Evolutionary conservation across 2,329 filamentous ascomycete genomes (phyloP), one percentile per base, ranked within the genome.

Genomic region (Cryoendolithus antarcticus): DNA sequence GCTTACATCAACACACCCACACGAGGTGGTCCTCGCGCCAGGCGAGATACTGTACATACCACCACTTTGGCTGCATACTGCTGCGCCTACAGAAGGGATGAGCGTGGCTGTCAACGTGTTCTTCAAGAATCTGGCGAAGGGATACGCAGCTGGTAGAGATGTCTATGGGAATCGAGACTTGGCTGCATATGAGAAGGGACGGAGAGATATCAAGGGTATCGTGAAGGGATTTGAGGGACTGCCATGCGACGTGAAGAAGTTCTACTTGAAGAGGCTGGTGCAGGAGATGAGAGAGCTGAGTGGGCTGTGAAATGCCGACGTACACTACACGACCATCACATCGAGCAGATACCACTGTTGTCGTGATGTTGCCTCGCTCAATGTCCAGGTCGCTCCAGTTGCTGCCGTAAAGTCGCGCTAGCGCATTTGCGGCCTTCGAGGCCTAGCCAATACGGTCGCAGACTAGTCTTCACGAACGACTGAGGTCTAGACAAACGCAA

Each of bases 31-130:
- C 1, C 64, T 94, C 4, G 57, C 66, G 1, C 75, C 81, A 0
- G 85, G 86, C 1, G 86, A 93, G 41, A 70, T 88, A 2, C 63
- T 94, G 6, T 89, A 83, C 57, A 70, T 94, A 24, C 86, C 86
- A 0, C 75, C 84, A 1, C 70, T 91, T 49, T 94, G 88, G 86
- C 69, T 84, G 9, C 88, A 94, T 58, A 80, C 85, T 1, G 80
- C 78, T 2, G 69, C 71, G 0, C 77, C 80, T 1, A 56, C 60
- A 2, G 53, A 60, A 15, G 57, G 57, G 3, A 58, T 75, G 43
- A 86, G 83, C 49, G 68, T 93, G 6, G 84, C 84, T 1, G 78
- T 94, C n/a, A 94, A 94, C 56, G 73, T 89, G 21, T 94, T 94
- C 65, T 94, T 93, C 63, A 75, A 77, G 32, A 80, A 78, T 44